phyloP scores from a whole-genome alignment of 2,329 filamentous ascomycete species.

The Colletotrichum sidae region DNA sequence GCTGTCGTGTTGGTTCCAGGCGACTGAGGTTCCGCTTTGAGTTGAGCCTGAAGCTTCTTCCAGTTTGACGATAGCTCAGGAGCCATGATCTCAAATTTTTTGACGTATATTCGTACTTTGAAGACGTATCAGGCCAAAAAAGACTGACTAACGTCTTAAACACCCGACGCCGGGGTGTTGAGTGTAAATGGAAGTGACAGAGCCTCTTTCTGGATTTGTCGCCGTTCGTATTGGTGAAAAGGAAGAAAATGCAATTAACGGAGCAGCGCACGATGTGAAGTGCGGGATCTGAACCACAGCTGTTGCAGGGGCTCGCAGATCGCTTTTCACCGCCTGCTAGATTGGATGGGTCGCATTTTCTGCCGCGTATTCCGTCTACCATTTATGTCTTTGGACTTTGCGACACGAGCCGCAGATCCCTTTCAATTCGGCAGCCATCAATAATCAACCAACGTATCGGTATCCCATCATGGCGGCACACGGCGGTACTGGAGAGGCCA shows the following conservation, averaged over 20 bases:
- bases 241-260: slow-evolving; percentile 32
- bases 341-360: slow-evolving; percentile 28
- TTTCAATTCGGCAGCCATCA: slow-evolving; percentile 16
- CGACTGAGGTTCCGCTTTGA: slow-evolving; percentile 59
- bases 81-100: slow-evolving; percentile 49
- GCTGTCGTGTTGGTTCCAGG: slow-evolving; percentile 41
- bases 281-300: not conserved
- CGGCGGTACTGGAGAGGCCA: slow-evolving; percentile 61
- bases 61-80: slow-evolving; percentile 75
- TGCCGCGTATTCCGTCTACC: slow-evolving; percentile 29
- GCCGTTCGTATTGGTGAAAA: slow-evolving; percentile 12
- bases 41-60: slow-evolving; percentile 79
- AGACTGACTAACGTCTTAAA: not conserved
- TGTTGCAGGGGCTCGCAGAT: slow-evolving; percentile 18
- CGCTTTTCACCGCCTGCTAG: slow-evolving; percentile 23
- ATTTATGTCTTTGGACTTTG: slow-evolving; percentile 6
- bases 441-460: slow-evolving; percentile 12
- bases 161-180: not conserved
- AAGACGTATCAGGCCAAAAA: not conserved
- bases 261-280: not conserved
- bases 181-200: too few relatives aligned
- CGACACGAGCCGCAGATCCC: slow-evolving; percentile 2
- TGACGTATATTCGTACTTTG: not conserved
- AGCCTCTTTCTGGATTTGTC: too few relatives aligned
- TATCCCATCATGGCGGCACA: slow-evolving; percentile 65